These are phyloP conservation scores for Teunomyces pallodes DNA, from an alignment of 805 yeast species.

Conservation along the genomic window DNA sequence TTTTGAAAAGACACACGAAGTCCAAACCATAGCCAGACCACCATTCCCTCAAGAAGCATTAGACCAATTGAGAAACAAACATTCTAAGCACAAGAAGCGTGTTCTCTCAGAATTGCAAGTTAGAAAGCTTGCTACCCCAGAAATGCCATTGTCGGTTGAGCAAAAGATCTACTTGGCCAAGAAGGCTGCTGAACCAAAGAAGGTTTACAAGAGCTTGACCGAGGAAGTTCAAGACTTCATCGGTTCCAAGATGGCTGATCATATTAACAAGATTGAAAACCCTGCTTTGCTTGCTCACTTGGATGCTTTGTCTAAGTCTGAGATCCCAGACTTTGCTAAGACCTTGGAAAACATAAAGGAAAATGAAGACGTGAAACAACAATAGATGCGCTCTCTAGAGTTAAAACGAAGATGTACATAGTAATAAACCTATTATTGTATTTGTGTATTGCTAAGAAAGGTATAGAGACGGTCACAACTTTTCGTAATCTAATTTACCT, in stretches of 20 bases:
- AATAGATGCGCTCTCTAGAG: neutral
- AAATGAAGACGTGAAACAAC: constrained; percentile 1
- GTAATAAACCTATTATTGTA: constrained; percentile 4
- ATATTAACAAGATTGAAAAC: constrained; percentile 32
- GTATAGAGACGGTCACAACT: constrained; percentile 46
- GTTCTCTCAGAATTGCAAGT: constrained; percentile 59
- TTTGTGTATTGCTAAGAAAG: neutral
- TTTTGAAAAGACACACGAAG: constrained; percentile 71
- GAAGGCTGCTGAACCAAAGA: constrained; percentile 31
- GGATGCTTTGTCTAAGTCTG: constrained; percentile 33
- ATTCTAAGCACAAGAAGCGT: constrained; percentile 61
- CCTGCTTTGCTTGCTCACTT: constrained; percentile 38
- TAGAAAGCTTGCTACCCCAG: constrained; percentile 61
- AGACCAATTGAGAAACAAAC: constrained; percentile 70
- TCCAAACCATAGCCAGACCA: constrained; percentile 60
- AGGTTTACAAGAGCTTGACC: constrained; percentile 37
- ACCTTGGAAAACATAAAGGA: constrained; percentile 20
- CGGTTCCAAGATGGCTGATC: constrained; percentile 47
- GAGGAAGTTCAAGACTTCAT: constrained; percentile 56
- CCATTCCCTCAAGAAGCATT: constrained; percentile 71
- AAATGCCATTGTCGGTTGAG: constrained; percentile 69
- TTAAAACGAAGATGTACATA: neutral
- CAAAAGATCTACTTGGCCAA: constrained; percentile 63
- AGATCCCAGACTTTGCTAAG: constrained; percentile 29
- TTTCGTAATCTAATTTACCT: constrained; percentile 93